Conservation (phyloP, 192 early-diverging fungal genomes). For the Fimicolochytrium jonesii region DNA sequence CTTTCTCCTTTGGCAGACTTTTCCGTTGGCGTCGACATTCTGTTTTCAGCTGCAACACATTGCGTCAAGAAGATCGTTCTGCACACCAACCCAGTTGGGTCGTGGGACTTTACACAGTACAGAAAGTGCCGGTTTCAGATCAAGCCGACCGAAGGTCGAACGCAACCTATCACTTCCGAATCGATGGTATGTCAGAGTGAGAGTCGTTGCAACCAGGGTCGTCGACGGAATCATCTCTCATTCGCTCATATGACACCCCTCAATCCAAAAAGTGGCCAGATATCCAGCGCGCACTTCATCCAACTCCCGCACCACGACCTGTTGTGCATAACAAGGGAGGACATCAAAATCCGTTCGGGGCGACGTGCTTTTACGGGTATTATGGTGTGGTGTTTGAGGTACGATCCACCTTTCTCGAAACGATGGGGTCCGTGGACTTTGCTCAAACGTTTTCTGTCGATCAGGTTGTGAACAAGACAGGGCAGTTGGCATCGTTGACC, state of each 20-base stretch:
- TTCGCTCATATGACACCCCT: too few relatives aligned
- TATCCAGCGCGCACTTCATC: constrained; percentile 17
- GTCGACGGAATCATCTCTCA: too few relatives aligned
- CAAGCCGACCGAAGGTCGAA: constrained; percentile 3
- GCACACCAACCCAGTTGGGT: constrained; percentile 67
- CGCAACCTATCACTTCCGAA: not conserved
- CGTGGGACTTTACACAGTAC: constrained; percentile 67
- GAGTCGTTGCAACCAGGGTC: too few relatives aligned
- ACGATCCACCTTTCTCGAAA: too few relatives aligned
- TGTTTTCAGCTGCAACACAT: constrained; percentile 65
- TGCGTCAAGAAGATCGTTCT: constrained; percentile 67
- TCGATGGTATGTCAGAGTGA: constrained; percentile 4
- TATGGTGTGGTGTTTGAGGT: constrained; percentile 37
- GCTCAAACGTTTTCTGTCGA: not conserved
- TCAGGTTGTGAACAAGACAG: constrained; percentile 6
- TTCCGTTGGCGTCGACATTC: constrained; percentile 65
- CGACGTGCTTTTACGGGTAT: constrained; percentile 62
- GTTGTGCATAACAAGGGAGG: constrained; percentile 50
- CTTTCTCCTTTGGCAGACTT: constrained; percentile 37
- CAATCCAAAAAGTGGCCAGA: constrained; percentile 10
- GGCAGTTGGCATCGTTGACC: not conserved
- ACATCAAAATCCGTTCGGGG: constrained; percentile 61
- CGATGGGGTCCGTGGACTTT: not conserved
- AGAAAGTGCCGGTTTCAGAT: constrained; percentile 19
- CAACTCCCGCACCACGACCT: constrained; percentile 31